Evolutionary conservation across 2,329 filamentous ascomycete genomes (phyloP).

Genomic region (Nannizzia gypsea): DNA sequence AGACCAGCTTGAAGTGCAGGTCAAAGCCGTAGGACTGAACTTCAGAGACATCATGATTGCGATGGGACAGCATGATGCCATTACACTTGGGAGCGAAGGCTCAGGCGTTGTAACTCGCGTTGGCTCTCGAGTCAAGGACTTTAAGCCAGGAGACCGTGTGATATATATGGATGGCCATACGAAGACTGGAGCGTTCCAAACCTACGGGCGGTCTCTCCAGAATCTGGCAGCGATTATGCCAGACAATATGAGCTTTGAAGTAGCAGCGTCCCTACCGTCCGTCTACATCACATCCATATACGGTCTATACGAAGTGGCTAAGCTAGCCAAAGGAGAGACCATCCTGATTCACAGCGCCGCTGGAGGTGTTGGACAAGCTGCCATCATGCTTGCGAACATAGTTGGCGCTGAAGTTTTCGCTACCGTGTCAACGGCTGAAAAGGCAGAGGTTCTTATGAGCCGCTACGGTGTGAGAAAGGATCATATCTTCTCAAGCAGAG

Average conservation of each 20-base stretch:
- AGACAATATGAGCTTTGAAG: constrained; percentile 13
- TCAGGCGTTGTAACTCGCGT: constrained; percentile 10
- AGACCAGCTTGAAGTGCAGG: constrained; percentile 22
- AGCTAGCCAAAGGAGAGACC: constrained; percentile 12
- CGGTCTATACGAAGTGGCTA: constrained; percentile 12
- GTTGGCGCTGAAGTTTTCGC: constrained; percentile 17
- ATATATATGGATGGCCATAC: constrained; percentile 5
- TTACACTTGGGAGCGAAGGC: constrained; percentile 6
- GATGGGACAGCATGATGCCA: neutral
- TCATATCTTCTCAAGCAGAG: constrained; percentile 12
- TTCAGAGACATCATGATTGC: constrained; percentile 13
- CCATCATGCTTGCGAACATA: constrained; percentile 13
- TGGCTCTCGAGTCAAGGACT: constrained; percentile 1
- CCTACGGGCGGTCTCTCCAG: neutral
- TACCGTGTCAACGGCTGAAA: constrained; percentile 15
- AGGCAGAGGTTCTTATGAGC: constrained; percentile 13
- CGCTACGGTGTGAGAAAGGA: constrained; percentile 8
- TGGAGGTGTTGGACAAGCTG: constrained; percentile 18
- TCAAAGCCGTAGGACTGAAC: constrained; percentile 23
- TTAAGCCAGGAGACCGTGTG: constrained; percentile 15
- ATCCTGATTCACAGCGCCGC: constrained; percentile 18
- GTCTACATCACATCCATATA: constrained; percentile 14
- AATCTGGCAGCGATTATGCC: constrained; percentile 12
- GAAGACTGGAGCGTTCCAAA: constrained; percentile 8
- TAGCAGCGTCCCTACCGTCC: constrained; percentile 12